Percentiles rank a stretch among this genome's conserved stretches.
Evolutionary conservation across 176 grass and related monocot species (phyloP).

Genomic region (Rhynchospora pubera): DNA sequence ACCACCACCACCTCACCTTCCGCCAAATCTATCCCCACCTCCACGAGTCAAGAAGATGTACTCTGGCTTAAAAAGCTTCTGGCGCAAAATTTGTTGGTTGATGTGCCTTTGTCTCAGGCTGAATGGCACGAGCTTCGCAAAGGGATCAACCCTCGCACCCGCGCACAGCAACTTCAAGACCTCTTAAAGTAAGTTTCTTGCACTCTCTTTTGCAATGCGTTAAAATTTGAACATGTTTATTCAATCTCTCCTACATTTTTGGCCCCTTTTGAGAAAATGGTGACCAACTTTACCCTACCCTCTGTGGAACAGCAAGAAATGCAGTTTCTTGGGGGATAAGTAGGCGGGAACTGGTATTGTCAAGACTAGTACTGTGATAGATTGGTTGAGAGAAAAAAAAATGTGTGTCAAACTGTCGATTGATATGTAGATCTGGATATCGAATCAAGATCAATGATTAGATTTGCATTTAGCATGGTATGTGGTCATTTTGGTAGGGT

Average conservation of each 20-base stretch:
- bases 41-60: constrained; percentile 55
- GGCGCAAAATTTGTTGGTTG: constrained; percentile 41
- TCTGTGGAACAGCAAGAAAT: too few relatives aligned
- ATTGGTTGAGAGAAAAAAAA: too few relatives aligned
- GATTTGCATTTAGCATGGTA: neutral
- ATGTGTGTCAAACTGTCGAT: too few relatives aligned
- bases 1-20: constrained; percentile 33
- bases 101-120: constrained; percentile 28
- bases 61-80: constrained; percentile 66
- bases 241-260: neutral
- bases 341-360: too few relatives aligned
- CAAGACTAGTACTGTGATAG: too few relatives aligned
- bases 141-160: constrained; percentile 91
- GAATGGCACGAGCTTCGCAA: constrained; percentile 71
- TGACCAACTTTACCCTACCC: too few relatives aligned
- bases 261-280: neutral
- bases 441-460: neutral
- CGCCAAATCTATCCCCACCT: constrained; percentile 24
- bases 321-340: too few relatives aligned
- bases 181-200: constrained; percentile 47
- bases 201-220: neutral
- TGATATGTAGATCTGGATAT: neutral
- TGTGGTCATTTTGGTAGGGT: neutral
- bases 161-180: constrained; percentile 72
- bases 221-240: neutral